Base-by-base conservation (phyloP, 1,284 basidiomycete genomes). In the Boletus mariae region DNA sequence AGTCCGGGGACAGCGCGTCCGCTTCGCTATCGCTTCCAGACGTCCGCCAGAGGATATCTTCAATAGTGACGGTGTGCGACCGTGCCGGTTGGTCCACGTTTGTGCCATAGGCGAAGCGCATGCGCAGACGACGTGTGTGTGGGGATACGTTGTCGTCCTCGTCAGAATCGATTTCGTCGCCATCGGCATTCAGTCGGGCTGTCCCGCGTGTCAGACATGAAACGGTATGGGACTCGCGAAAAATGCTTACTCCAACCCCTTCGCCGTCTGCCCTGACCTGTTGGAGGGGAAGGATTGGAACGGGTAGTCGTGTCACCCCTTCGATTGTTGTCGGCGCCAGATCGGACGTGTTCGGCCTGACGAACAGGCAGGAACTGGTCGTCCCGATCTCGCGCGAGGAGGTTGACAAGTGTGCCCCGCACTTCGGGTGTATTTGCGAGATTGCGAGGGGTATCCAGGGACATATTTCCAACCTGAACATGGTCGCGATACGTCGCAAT, bases 161-260 rank as follows among this genome's bases (percentile, higher is more conserved):
- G 13, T 78, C 77, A 0, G 73, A 73, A 11, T 80, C 70, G 55
- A 84, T 76, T 59, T 81, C 79, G 56, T 83, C 77, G 1, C 81
- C 81, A 59, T 84, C 79, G 7, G 75, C 66, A 65, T 83, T 77
- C 35, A 84, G 72, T 47, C 78, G 77, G 34, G 79, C 82, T 83
- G 56, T 23, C 47, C 41, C 46, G 40, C 20, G 47, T 46, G 49
- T 57, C 52, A 60, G 56, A 52, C 32, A 37, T 31, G 23, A 43
- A 54, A 45, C 23, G 43, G 40, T n/a, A 54, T 20, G 13, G n/a
- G 49, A 37, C 26, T 26, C 37, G 15, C 4, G 17, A 57, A 41
- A 31, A 47, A 38, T 15, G 66, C 78, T 59, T 61, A 82, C 81
- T 78, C 80, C 80, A 82, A 47, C 77, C 78, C 58, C 78, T 74